Base-by-base conservation (phyloP, 306 rosid genomes). In the Luffa acutangula region DNA sequence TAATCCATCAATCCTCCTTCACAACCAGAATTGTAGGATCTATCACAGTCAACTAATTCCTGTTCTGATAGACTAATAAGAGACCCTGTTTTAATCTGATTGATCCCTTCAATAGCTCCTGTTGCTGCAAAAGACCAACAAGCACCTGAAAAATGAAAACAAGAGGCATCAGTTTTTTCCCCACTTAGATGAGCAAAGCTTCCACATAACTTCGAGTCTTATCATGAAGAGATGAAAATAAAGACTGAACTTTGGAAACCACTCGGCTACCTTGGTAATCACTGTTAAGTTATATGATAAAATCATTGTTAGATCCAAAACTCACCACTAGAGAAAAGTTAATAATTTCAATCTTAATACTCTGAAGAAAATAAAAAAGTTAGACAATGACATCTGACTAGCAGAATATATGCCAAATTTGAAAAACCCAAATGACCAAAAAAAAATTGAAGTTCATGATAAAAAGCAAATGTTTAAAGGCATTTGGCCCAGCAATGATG, bases 71-170 rank as follows among this genome's bases (percentile, higher is more conserved):
- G 92, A 80, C 97, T 94, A 59, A 80, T 60, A 70, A 94, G 97
- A 54, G 98, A 91, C 18, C 95, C 98, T 0, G 98, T 87, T 48
- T 85, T 94, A 77, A 94, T 89, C 86, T 94, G 88, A 70, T 92
- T 94, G 86, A 94, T 89, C 15, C 95, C 98, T 91, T 94, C 98
- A 37, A 94, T 87, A 39, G 98, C 98, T 36, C 98, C 98, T 0
- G 97, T 94, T 9, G 95, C 92, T 13, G 98, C 85, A 86, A 94
- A 94, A 36, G 98, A 48, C 98, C 98, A 94, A 82, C 98, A 94
- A 75, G 97, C 93, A 79, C 98, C 98, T 94, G 78, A 46, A 80
- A 80, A 48, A 42, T 92, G 76, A 46, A 80, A 80, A 48, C 57
- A 14, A 71, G 11, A 46, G 77, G 7, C 12, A 21, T 71, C 18